Percentiles rank a stretch among this genome's conserved stretches.
Conservation (phyloP, 2,329 filamentous ascomycete species). For the Calonectria pseudoreteaudii region DNA sequence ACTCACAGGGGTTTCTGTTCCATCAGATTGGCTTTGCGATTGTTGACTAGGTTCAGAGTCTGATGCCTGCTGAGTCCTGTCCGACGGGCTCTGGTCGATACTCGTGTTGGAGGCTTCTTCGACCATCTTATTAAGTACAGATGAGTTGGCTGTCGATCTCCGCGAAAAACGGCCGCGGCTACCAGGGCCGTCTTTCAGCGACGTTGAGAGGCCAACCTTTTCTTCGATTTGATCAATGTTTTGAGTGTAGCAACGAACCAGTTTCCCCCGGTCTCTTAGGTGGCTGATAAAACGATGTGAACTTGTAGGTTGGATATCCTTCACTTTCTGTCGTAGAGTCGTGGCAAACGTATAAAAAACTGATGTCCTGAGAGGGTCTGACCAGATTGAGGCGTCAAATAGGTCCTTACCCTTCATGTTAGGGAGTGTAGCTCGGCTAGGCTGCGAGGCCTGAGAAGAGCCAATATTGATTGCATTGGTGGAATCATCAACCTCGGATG, state of each 20-base stretch:
- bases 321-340: constrained; percentile 72
- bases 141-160: constrained; percentile 52
- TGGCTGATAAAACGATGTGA: constrained; percentile 78
- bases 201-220: constrained; percentile 74
- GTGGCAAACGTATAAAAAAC: constrained; percentile 81
- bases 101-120: constrained; percentile 45
- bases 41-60: constrained; percentile 36
- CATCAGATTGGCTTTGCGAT: constrained; percentile 31
- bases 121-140: constrained; percentile 52
- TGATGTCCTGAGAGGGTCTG: constrained; percentile 74
- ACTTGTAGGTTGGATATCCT: constrained; percentile 70
- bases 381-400: constrained; percentile 78
- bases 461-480: constrained; percentile 54
- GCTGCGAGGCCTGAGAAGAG: constrained; percentile 53
- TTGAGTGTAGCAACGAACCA: constrained; percentile 80
- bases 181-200: constrained; percentile 71
- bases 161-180: constrained; percentile 70
- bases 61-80: constrained; percentile 33
- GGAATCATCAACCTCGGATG: constrained; percentile 59
- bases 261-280: constrained; percentile 73
- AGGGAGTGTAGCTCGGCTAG: constrained; percentile 55
- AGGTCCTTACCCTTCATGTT: constrained; percentile 78
- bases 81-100: constrained; percentile 34
- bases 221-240: constrained; percentile 82
- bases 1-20: constrained; percentile 21